Evolutionary conservation across 371 early-diverging fungal genomes (phyloP), one percentile per base, ranked within the genome.

Genomic region (Rhizopus delemar): DNA sequence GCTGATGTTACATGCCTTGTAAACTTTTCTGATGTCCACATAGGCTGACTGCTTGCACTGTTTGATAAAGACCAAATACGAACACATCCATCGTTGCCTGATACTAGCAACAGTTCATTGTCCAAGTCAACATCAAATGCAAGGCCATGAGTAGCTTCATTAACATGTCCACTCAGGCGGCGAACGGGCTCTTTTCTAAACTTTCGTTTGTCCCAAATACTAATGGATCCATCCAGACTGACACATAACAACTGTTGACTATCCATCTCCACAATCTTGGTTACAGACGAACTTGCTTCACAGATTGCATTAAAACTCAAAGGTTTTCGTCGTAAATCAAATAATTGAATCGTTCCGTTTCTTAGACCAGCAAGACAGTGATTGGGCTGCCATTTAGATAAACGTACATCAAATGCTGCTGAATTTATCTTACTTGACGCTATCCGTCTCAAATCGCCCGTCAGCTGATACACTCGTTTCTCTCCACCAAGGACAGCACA

Each of bases 51-150:
- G 32, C 38, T 16, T 16, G 22, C 33, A 16, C 39, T 28, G n/a
- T 45, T 51, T 11, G 39, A 35, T 0, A 69, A 22, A 1, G 71
- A 74, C 75, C 75, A 74, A 12, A 74, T 46, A 3, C 69, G 62
- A 0, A 74, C 58, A 9, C 51, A 51, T 1, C 59, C 49, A 55
- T 69, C 69, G 49, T 51, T 51, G 5, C 70, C 71, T 22, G 67
- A 50, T 4, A 56, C 22, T 43, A 66, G 52, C 8, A 74, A 13
- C 1, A 71, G 6, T 4, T 64, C 46, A n/a, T 54, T 60, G 3
- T 56, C 39, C 8, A 38, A 36, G 49, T 69, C 65, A 5, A 66
- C 31, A 53, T 74, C 75, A 31, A 62, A 59, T 0, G 62, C 71
- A 33, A 74, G 35, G 36, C 51, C 46, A 1, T 46, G 63, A 0